Evolutionary conservation across 1,139 yeast species (phyloP).

Genomic region (Candida pseudoviswanathii): DNA sequence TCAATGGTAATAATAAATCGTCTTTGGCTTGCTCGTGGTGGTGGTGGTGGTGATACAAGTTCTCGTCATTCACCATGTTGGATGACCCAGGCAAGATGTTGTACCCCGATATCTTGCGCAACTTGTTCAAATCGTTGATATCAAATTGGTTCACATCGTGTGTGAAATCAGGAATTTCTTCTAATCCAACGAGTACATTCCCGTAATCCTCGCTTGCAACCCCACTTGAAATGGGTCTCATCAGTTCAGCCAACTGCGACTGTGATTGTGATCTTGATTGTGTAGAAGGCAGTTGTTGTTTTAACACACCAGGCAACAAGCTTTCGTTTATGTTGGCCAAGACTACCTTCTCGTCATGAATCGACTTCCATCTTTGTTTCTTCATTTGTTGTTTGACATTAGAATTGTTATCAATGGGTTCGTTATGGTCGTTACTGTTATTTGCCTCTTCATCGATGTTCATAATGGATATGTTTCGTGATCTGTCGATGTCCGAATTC

Average conservation of each 20-base stretch:
- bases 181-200: constrained; percentile 30
- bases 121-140: constrained; percentile 10
- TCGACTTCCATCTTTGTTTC: constrained; percentile 32
- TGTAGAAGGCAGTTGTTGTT: constrained; percentile 8
- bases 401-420: neutral
- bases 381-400: constrained; percentile 13
- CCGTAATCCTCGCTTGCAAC: constrained; percentile 18
- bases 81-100: constrained; percentile 17
- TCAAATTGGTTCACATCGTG: constrained; percentile 6
- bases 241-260: neutral
- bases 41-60: neutral
- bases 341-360: constrained; percentile 35
- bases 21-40: constrained; percentile 1
- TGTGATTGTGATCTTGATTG: neutral
- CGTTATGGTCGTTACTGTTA: neutral
- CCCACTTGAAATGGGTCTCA: neutral
- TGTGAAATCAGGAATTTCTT: constrained; percentile 28
- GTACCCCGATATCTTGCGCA: constrained; percentile 10
- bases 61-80: constrained; percentile 15
- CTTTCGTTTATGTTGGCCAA: constrained; percentile 34
- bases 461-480: constrained; percentile 9
- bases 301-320: constrained; percentile 40
- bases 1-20: constrained; percentile 22
- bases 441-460: constrained; percentile 10
- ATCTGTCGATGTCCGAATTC: constrained; percentile 1